Evolutionary conservation across 306 rosid species (phyloP).

Genomic region (Trifolium repens): DNA sequence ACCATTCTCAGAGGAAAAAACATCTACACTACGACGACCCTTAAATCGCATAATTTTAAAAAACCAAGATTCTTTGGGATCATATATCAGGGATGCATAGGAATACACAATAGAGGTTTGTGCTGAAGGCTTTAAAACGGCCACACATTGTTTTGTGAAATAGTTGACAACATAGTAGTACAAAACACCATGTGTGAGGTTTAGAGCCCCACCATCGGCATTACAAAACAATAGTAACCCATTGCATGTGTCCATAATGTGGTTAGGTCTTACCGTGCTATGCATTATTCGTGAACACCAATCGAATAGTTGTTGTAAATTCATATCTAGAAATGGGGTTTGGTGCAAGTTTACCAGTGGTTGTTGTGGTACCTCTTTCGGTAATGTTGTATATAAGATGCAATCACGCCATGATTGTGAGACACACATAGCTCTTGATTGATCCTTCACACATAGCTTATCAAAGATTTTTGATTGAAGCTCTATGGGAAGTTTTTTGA

Average conservation of each 20-base stretch:
- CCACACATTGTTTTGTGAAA: conserved; percentile 14
- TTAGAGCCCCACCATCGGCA: not conserved
- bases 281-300: not conserved
- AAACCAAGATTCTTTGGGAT: not conserved
- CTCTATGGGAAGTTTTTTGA: not conserved
- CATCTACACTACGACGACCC: not conserved
- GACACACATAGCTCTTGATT: not conserved
- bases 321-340: not conserved
- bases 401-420: not conserved
- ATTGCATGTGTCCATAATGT: not conserved
- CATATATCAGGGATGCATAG: conserved; percentile 18
- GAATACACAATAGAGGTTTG: not conserved
- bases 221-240: conserved; percentile 3
- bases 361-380: not conserved
- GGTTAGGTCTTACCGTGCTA: not conserved
- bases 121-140: not conserved
- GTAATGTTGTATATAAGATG: not conserved
- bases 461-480: not conserved
- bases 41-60: conserved; percentile 14
- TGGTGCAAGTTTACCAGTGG: not conserved
- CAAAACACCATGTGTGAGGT: not conserved
- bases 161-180: not conserved
- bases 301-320: not conserved
- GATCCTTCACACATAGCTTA: not conserved
- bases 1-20: conserved; percentile 22